Evolutionary conservation across 495 filamentous ascomycete species (phyloP), one percentile per base, ranked within the genome.

Genomic region (Trichoderma parareesei): DNA sequence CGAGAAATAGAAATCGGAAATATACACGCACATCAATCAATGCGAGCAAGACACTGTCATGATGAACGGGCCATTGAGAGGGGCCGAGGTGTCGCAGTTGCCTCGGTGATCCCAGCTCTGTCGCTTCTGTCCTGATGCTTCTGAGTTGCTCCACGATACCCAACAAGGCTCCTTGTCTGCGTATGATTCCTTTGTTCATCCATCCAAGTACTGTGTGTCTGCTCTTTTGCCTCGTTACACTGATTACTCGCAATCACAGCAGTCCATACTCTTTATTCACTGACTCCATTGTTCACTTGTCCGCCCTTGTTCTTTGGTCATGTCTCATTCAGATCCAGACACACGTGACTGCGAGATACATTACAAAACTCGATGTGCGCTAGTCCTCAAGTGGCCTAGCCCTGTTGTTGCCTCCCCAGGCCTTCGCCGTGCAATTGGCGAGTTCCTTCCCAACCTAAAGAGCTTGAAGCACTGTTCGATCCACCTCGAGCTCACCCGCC

Each of bases 1-100:
- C 20, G 73, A 76, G 42, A 67, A 67, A 64, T 65, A 68, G 37
- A 57, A 27, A 9, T 37, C 9, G 27, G 7, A 20, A 67, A 43
- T 27, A 38, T 10, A 38, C 37, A 68, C 65, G 65, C 49, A 64
- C 42, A 64, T 38, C 61, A 62, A 10, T 16, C n/a, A 27, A 27
- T 27, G 27, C 38, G 49, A 60, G 48, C 61, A 33, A 59, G 33
- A 38, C 27, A 33, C 5, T 59, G 43, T 16, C 33, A 16, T n/a
- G 48, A 18, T 37, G 16, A 7, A 10, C 7, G 2, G 38, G 37
- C 14, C 37, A 41, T 3, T 37, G 35, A 8, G 16, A 48, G 20
- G n/a, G 41, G 10, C 20, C 33, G 61, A 41, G 40, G 6, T 41
- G 40, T 41, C 11, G 40, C 40, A 41, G 11, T 41, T 57, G 53